Base-by-base conservation (phyloP, 164 flowering plant genomes). In the Umbilicus rupestris region DNA sequence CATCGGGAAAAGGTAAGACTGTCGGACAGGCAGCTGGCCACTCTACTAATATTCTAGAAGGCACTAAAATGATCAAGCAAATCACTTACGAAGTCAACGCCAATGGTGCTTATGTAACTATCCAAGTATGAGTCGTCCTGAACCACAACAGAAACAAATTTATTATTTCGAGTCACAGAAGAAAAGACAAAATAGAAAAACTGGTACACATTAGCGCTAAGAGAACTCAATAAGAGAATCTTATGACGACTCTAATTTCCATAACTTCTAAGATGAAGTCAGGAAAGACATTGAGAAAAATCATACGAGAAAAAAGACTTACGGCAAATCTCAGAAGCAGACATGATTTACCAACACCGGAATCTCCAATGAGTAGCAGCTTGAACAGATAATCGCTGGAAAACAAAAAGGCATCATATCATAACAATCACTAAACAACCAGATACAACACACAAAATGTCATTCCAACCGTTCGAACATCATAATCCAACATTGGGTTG, bases 341-440 rank as follows among this genome's bases (percentile, higher is more conserved):
- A 28, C 59, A 52, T 6, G 59, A 52, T 52, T 52, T 52, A 24
- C 59, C 59, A 52, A 52, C 59, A 52, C 59, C 59, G 17, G 59
- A 52, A 52, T 52, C 59, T 52, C 59, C 59, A 24, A 52, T 52
- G 59, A 52, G 59, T 26, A 52, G 59, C 59, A 52, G 59, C 28
- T 52, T 52, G 59, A 52, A 52, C 59, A 52, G 31, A 52, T 52
- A 52, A 31, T 52, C 59, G 5, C 59, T 52, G 15, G 59, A 52
- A 41, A 52, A 26, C 16, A 52, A 26, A 52, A 52, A 11, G 15
- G 9, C 5, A 22, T 50, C 57, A 50, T 10, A 50, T 5, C 57
- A 50, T 22, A 20, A 16, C 3, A 47, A 3, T 49, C n/a, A 49
- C 22, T 6, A 19, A 52, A 24, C 29, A 52, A 22, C 10, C 0